These are phyloP conservation scores for Tritrichomonas musculus DNA, from an alignment of 208 protist species.

Conservation along the genomic window DNA sequence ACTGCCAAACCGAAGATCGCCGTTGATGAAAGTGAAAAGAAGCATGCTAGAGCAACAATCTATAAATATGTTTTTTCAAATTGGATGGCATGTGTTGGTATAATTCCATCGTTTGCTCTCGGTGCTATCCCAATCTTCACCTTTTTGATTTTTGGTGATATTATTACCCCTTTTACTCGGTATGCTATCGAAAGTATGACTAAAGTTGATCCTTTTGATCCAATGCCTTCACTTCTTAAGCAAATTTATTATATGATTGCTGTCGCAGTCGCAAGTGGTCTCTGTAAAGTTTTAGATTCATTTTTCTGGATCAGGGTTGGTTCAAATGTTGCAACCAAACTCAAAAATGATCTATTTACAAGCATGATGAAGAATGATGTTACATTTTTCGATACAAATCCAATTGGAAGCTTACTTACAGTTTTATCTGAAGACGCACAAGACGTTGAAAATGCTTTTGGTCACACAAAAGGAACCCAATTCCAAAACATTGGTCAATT, in stretches of 20 bases:
- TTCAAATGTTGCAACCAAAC: background rate
- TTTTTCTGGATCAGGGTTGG: background rate
- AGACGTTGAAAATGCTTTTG: background rate
- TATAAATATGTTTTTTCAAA: background rate
- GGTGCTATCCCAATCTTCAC: background rate
- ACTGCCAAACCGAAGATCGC: background rate
- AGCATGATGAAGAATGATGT: constrained; percentile 9
- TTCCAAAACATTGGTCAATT: background rate
- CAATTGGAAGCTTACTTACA: background rate
- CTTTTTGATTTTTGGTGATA: background rate
- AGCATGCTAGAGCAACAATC: background rate
- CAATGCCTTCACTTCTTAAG: background rate
- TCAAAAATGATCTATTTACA: background rate
- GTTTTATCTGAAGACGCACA: background rate
- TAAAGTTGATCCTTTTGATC: background rate
- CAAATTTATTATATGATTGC: background rate
- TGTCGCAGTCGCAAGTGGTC: background rate
- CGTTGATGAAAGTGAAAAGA: background rate
- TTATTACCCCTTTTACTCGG: background rate
- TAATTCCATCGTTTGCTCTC: background rate
- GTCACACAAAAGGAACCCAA: background rate
- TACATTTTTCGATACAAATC: background rate
- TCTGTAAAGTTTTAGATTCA: background rate
- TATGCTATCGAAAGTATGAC: background rate
- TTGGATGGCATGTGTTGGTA: background rate